Percentiles rank a stretch among this genome's conserved stretches.
These are phyloP conservation scores for Trapa incisa DNA, from an alignment of 345 rosid species.

Conservation along the genomic window DNA sequence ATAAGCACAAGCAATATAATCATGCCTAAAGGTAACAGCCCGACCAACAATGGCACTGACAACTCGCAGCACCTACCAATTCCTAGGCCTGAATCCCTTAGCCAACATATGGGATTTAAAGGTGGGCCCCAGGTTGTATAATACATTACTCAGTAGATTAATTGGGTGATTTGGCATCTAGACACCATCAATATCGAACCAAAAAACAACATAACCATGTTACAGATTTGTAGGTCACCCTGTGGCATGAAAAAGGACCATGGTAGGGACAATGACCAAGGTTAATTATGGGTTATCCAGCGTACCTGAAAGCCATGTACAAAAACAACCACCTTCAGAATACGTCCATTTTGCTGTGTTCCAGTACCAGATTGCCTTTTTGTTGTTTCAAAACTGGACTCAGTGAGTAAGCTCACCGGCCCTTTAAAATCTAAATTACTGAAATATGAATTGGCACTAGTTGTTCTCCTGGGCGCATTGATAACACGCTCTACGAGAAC, in stretches of 20 bases:
- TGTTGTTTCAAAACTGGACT: constrained; percentile 17
- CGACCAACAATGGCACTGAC: too few species aligned
- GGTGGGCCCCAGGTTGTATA: too few species aligned
- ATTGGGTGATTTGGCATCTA: too few species aligned
- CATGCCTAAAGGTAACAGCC: too few species aligned
- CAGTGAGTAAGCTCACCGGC: constrained; percentile 19
- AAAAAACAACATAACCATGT: too few species aligned
- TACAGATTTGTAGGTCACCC: too few species aligned
- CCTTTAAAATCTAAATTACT: constrained; percentile 47
- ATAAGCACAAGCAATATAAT: too few species aligned
- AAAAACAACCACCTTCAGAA: constrained; percentile 65
- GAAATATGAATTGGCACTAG: constrained; percentile 66
- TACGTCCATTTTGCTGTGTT: constrained; percentile 23
- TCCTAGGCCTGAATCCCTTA: too few species aligned
- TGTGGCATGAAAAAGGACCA: not conserved
- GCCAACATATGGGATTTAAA: too few species aligned
- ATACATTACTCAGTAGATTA: too few species aligned
- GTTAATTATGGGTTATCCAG: not conserved
- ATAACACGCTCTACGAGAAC: constrained; percentile 68
- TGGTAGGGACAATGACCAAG: not conserved
- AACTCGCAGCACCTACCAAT: too few species aligned
- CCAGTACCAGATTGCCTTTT: constrained; percentile 19
- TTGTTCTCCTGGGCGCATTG: constrained; percentile 72
- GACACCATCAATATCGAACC: too few species aligned
- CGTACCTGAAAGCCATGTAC: constrained; percentile 98